Evolutionary conservation across 192 early-diverging fungal species (phyloP).

Genomic region (Obelidium mucronatum): DNA sequence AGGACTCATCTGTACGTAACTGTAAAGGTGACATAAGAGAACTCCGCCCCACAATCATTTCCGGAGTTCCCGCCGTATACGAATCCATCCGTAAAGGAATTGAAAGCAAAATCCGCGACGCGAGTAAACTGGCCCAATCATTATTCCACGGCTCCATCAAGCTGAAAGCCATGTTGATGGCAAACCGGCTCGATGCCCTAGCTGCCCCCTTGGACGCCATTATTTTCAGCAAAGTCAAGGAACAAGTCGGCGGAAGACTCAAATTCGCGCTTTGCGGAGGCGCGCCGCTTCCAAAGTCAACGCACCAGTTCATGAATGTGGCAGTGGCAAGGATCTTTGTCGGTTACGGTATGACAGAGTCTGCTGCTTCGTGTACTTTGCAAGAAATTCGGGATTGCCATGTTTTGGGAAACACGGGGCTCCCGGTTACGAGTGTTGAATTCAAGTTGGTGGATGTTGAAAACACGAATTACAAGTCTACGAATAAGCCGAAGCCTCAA

Average conservation of each 20-base stretch:
- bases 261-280: constrained; percentile 85
- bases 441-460: constrained; percentile 70
- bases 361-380: constrained; percentile 66
- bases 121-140: constrained; percentile 61
- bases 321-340: constrained; percentile 81
- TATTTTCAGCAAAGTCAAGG: constrained; percentile 84
- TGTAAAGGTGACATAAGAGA: constrained; percentile 75
- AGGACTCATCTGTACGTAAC: constrained; percentile 66
- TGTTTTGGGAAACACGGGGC: background rate
- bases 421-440: constrained; percentile 77
- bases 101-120: constrained; percentile 63
- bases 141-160: constrained; percentile 81
- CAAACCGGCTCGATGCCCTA: constrained; percentile 70
- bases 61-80: constrained; percentile 79
- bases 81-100: constrained; percentile 87
- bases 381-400: constrained; percentile 40
- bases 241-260: constrained; percentile 85
- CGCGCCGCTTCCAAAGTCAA: constrained; percentile 84
- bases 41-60: constrained; percentile 70
- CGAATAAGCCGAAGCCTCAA: constrained; percentile 35
- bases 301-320: constrained; percentile 85
- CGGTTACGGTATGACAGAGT: constrained; percentile 90
- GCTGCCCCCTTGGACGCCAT: constrained; percentile 71
- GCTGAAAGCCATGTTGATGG: constrained; percentile 73
- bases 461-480: constrained; percentile 16